A percentile compares a stretch with the other conserved stretches of the same genome.
phyloP scores from a whole-genome alignment of 495 filamentous ascomycete species.

The Platismatia glauca region DNA sequence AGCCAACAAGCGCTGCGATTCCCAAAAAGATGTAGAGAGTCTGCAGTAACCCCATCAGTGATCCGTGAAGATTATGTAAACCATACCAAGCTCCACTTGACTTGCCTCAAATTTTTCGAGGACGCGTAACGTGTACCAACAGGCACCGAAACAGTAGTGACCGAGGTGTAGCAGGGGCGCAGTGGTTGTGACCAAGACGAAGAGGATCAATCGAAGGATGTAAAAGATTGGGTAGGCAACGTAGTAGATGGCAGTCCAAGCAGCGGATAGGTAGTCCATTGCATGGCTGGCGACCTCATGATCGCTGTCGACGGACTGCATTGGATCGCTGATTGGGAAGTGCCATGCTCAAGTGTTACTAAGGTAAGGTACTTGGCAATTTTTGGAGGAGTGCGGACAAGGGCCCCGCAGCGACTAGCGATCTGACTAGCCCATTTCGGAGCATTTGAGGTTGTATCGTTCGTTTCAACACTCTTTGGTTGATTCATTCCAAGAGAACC shows the following conservation, averaged over 20 bases:
- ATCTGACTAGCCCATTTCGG: neutral
- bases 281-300: constrained; percentile 4
- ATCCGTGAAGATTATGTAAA: constrained; percentile 17
- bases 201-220: constrained; percentile 20
- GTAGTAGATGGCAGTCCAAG: constrained; percentile 29
- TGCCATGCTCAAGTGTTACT: neutral
- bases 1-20: constrained; percentile 49
- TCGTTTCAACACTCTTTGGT: neutral
- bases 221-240: constrained; percentile 33
- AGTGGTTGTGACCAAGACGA: constrained; percentile 30
- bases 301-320: constrained; percentile 18
- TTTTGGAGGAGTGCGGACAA: neutral
- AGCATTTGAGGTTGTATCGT: neutral
- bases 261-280: constrained; percentile 27
- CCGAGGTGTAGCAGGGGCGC: constrained; percentile 41
- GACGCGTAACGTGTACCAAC: constrained; percentile 36
- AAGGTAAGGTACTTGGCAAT: no score
- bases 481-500: neutral
- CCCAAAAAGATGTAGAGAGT: constrained; percentile 58
- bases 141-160: constrained; percentile 29
- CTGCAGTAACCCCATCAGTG: constrained; percentile 32
- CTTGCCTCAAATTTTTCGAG: constrained; percentile 58
- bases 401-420: neutral
- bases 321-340: neutral
- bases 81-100: constrained; percentile 8